Conservation (phyloP, 2,329 filamentous ascomycete genomes). For the Bisporella sp. region DNA sequence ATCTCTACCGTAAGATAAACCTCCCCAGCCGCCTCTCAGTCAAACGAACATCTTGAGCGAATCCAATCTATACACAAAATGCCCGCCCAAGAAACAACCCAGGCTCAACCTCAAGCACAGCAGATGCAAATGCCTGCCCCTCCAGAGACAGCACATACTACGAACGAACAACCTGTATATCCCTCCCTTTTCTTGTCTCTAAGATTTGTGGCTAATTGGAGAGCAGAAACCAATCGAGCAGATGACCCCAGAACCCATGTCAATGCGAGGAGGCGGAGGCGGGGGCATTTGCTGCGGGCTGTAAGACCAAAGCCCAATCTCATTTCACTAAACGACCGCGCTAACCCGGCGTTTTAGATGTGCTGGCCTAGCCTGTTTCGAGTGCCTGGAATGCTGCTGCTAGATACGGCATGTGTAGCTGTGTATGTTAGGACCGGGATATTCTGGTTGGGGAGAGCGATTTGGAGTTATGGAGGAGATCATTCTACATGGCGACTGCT, state of each 20-base stretch:
- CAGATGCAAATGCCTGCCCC: constrained; percentile 10
- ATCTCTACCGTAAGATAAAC: no score
- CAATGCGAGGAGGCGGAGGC: constrained; percentile 21
- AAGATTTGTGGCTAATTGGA: no score
- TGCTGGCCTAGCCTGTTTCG: constrained; percentile 24
- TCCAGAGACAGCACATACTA: constrained; percentile 6
- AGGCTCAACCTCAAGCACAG: constrained; percentile 23
- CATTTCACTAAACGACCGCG: background rate
- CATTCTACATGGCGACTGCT: no score
- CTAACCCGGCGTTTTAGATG: constrained; percentile 13
- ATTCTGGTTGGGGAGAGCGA: no score
- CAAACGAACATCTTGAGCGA: no score
- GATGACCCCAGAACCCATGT: constrained; percentile 23
- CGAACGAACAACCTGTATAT: constrained; percentile 22
- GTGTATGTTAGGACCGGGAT: background rate
- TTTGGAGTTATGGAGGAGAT: no score
- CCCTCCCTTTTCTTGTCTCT: constrained; percentile 5
- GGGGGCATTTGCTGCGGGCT: constrained; percentile 22
- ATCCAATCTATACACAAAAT: constrained; percentile 10
- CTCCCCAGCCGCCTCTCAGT: no score
- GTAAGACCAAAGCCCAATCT: constrained; percentile 12
- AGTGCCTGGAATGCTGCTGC: constrained; percentile 25
- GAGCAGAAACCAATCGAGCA: constrained; percentile 18
- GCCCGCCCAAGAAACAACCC: constrained; percentile 23
- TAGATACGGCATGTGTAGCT: constrained; percentile 8